Evolutionary conservation across 1,284 basidiomycete genomes (phyloP), one percentile per base, ranked within the genome.

Genomic region (Apiotrichum siamense): DNA sequence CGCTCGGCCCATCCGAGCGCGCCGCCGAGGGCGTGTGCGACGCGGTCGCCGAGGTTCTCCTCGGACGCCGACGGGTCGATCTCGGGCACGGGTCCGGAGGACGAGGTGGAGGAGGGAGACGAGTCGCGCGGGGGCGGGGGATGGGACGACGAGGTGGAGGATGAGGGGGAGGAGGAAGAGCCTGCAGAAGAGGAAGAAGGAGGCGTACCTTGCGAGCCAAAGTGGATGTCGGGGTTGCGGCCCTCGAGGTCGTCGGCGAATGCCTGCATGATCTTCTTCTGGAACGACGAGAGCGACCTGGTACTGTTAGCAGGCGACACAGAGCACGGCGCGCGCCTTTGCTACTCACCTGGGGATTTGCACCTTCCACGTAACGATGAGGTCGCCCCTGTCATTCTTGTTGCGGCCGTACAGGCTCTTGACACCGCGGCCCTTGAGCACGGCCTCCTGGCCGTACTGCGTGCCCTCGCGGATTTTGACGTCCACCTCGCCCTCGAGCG

Each of bases 401-500:
- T n/a, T 35, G 47, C 78, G 76, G 44, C 81, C 81, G 70, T 81
- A 81, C 15, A 88, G 78, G 42, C 81, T 80, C 49, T 84, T 78
- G 39, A 97, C 84, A 35, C 96, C 96, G 53, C 89, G 84, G 29
- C 86, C 85, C 75, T 88, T 88, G 63, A 99, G 75, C 15, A 97
- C 86, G 81, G 96, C 94, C 74, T 97, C 92, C 75, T 98, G 91
- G 18, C 92, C 93, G 64, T 88, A 89, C 74, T 98, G 94, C 3
- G 96, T 97, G 40, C 96, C 94, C 31, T 81, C 79, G 41, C 93
- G 90, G 44, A 99, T 83, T 55, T 89, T 86, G 44, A 99, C 89
- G 56, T 97, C 92, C 10, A 97, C 92, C 49, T 96, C 89, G 37
- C 93, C 90, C 61, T 98, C 93, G 25, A 98, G 78, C 23, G 96